phyloP scores from a whole-genome alignment of 306 rosid genomes.

The Canavalia ensiformis region DNA sequence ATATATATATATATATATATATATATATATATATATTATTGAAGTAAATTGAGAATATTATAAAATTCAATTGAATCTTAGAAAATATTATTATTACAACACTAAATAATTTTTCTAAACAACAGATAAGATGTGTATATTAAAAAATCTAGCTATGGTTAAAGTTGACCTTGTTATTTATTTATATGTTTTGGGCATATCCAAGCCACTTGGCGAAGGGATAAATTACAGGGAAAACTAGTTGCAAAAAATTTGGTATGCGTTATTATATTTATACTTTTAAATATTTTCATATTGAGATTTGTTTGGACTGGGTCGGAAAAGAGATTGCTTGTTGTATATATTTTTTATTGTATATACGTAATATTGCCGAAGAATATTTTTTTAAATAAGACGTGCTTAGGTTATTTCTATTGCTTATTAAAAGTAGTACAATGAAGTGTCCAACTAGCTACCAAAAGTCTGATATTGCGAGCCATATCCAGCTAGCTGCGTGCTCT shows the following conservation, averaged over 20 bases:
- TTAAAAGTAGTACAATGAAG: constrained; percentile 9
- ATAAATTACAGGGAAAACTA: neutral
- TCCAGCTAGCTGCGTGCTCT: constrained; percentile 31
- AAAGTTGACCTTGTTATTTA: neutral
- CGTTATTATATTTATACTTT: neutral
- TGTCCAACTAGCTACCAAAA: constrained; percentile 26
- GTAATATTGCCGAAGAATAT: neutral
- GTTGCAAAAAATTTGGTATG: neutral
- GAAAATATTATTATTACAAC: neutral
- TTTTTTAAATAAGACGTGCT: constrained; percentile 38
- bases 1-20: neutral
- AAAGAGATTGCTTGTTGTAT: constrained; percentile 45
- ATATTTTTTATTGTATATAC: neutral
- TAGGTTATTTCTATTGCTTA: constrained; percentile 23
- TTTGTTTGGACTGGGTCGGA: constrained; percentile 12
- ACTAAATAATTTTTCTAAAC: neutral
- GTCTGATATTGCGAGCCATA: constrained; percentile 35
- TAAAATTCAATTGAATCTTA: neutral
- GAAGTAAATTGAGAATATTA: neutral
- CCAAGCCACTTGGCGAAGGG: neutral
- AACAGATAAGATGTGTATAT: constrained; percentile 3
- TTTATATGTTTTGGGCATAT: neutral
- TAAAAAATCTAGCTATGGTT: neutral
- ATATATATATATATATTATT: neutral
- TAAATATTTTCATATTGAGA: neutral